A percentile compares a stretch with the other conserved stretches of the same genome.
phyloP scores from a whole-genome alignment of 345 rosid species.

The Eucalyptus tenuipes region DNA sequence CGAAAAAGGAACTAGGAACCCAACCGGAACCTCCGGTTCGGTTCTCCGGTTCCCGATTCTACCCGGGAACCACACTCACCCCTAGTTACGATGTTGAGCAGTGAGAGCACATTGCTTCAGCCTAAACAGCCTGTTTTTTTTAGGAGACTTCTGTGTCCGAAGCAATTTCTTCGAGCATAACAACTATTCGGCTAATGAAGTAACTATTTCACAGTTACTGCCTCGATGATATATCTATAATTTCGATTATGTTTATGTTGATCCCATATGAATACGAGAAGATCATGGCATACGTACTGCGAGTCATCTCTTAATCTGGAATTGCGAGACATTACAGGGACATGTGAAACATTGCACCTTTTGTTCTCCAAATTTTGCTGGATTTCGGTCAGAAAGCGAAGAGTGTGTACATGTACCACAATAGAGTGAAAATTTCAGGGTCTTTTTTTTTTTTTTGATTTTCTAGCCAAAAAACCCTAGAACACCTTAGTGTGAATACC shows the following conservation, averaged over 20 bases:
- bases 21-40: too few relatives aligned
- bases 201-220: neutral
- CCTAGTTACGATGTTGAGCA: neutral
- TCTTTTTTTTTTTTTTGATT: neutral
- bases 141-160: neutral
- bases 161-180: neutral
- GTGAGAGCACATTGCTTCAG: neutral
- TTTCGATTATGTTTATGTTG: neutral
- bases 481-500: neutral
- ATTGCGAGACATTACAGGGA: too few relatives aligned
- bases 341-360: too few relatives aligned
- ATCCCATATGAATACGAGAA: neutral
- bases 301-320: too few relatives aligned
- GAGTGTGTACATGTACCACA: too few relatives aligned
- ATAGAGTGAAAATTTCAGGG: neutral
- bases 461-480: neutral
- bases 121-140: neutral
- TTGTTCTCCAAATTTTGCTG: too few relatives aligned
- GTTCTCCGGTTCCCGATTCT: too few relatives aligned
- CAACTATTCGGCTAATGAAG: neutral
- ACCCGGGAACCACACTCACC: too few relatives aligned
- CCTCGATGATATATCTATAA: neutral
- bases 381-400: neutral
- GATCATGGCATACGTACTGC: too few relatives aligned
- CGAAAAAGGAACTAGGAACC: too few relatives aligned